Base-by-base conservation (phyloP, 768 basidiomycete genomes). In the Leucosporidium yakuticum region DNA sequence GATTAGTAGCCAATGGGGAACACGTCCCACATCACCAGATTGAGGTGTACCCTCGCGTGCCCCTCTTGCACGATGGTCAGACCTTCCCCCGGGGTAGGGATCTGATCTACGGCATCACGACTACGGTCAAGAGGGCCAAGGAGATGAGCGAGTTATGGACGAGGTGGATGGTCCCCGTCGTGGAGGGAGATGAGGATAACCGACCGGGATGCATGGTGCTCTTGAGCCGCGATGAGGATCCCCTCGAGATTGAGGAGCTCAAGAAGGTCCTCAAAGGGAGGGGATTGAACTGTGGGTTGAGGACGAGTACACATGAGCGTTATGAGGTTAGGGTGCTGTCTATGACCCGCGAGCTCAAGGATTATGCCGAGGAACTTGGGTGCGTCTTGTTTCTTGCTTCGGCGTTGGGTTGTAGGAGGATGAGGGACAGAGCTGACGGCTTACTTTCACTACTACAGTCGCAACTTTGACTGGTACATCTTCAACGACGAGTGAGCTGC, bases 241-340 rank as follows among this genome's bases (percentile, higher is more conserved):
- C 29, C 5, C 29, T 20, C 19, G 69, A 71, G 27, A 55, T 67
- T 6, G 31, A 62, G 51, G 49, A 67, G 27, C 53, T 70, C 27
- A 50, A 54, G 44, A 34, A 49, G 23, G 21, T 65, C 2, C 19
- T 73, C n/a, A 44, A 57, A 29, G 55, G 50, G 8, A 25, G 68
- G 32, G 53, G 60, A 23, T n/a, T 67, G 20, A 54, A 39, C 8
- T 75, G 74, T 44, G 60, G 44, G 0, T 25, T 75, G 4, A 55
- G 53, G 25, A 49, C 27, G 19, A 65, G 71, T 31, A 27, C 63
- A 27, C 64, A 75, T 48, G 59, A 66, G 29, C 65, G 74, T 25
- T 75, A 75, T 63, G 74, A 75, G 64, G 69, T 73, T 1, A 19
- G 74, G 20, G 74, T 75, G 20, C 29, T 75, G 65, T 68, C 65